Evolutionary conservation across 257 asterid genomes (phyloP).

Genomic region (Nicotiana knightiana): DNA sequence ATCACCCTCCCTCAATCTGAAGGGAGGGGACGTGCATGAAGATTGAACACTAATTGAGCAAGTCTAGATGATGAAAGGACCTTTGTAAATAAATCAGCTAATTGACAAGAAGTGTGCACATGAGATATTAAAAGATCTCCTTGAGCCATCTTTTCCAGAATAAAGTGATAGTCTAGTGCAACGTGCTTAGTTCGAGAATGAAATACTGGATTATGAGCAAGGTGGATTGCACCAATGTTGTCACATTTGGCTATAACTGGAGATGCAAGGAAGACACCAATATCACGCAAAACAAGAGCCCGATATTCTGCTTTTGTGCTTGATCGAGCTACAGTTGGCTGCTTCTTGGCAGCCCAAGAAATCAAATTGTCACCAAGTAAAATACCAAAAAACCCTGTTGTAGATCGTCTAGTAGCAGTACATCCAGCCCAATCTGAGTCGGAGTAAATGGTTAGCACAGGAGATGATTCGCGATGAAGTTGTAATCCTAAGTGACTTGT

Average conservation of each 20-base stretch:
- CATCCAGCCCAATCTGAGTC: not conserved
- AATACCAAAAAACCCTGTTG: not conserved
- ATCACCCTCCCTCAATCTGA: not conserved
- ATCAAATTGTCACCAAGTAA: no score
- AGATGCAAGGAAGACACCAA: not conserved
- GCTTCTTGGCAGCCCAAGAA: no score
- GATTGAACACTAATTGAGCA: no score
- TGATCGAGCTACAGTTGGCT: not conserved
- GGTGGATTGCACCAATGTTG: not conserved
- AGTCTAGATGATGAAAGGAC: no score
- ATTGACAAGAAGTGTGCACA: not conserved
- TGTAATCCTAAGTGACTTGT: no score
- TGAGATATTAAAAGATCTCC: not conserved
- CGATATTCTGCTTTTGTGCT: not conserved
- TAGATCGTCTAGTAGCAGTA: not conserved
- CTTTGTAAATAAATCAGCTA: no score
- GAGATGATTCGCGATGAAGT: no score
- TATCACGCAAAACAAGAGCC: not conserved
- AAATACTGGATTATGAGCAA: not conserved
- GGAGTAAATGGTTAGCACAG: no score
- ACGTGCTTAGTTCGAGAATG: not conserved
- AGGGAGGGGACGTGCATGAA: not conserved
- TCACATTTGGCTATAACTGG: not conserved
- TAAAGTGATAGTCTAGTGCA: not conserved
- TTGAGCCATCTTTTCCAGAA: no score